A percentile compares a stretch with the other conserved stretches of the same genome.
phyloP scores from a whole-genome alignment of 345 rosid genomes.

The Diplotaxis tenuifolia region DNA sequence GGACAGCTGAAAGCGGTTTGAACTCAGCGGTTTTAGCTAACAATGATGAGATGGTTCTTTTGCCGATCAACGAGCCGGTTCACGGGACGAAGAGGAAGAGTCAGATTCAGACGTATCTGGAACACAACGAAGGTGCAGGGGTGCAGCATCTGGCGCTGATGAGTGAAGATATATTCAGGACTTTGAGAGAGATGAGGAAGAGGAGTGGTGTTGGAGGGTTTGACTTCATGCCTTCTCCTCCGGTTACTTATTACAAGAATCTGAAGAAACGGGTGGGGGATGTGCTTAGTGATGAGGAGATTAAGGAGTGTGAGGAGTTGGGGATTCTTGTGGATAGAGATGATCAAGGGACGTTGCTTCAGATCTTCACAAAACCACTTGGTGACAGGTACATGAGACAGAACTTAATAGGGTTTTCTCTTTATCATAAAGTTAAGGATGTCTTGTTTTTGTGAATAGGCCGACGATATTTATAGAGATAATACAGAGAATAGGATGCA shows the following conservation, averaged over 20 bases:
- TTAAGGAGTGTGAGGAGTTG: conserved; percentile 79
- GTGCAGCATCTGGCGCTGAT: conserved; percentile 78
- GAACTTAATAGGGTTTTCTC: neutral
- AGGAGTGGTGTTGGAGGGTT: conserved; percentile 80
- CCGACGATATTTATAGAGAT: conserved; percentile 96
- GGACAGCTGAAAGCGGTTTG: conserved; percentile 82
- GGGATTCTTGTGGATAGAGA: conserved; percentile 92
- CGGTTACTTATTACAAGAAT: conserved; percentile 75
- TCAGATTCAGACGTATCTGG: conserved; percentile 88
- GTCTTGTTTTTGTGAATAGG: conserved; percentile 37
- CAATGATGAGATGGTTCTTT: conserved; percentile 72
- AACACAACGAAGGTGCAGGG: conserved; percentile 92
- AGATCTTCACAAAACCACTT: conserved; percentile 91
- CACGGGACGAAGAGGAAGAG: conserved; percentile 89
- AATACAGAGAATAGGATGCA: conserved; percentile 87
- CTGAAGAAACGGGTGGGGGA: conserved; percentile 73
- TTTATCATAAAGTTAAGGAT: neutral
- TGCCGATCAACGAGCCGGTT: conserved; percentile 91
- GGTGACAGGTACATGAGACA: conserved; percentile 63
- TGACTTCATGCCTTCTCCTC: conserved; percentile 95
- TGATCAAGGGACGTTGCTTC: conserved; percentile 94
- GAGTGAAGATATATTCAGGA: conserved; percentile 72
- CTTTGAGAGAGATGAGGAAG: conserved; percentile 80
- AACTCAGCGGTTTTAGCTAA: conserved; percentile 76
- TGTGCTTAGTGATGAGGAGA: conserved; percentile 73